Evolutionary conservation across 2,329 filamentous ascomycete genomes (phyloP), one percentile per base, ranked within the genome.

Genomic region (Neonectria neomacrospora): DNA sequence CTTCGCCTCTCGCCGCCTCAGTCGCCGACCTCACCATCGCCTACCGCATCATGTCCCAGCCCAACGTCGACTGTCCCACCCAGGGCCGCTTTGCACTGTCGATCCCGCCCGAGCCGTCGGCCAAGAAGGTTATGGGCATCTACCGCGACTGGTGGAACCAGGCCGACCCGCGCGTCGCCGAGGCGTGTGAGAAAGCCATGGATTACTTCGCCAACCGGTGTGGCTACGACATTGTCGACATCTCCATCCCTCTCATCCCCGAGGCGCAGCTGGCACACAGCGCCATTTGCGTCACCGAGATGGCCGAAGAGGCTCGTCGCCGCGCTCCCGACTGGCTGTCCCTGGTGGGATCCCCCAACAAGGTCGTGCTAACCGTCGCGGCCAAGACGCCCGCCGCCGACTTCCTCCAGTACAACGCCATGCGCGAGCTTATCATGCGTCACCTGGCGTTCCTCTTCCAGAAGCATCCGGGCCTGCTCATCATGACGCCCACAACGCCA

Each of bases 21-120:
- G 91, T 91, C 66, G 83, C 89, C 37, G 94, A 97, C 72, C 86
- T 97, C 6, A 90, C 91, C 65, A 83, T 94, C 55, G 90, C 91
- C n/a, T 97, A 96, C 80, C 89, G 92, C 53, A 76, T 92, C 71
- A 93, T 96, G 85, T 86, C 91, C 2, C 85, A 88, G 55, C 91
- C 93, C 0, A 86, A 97, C 71, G 86, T 90, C 0, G 78, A 83
- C 2, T 85, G 90, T 74, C 80, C 84, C 0, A 78, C 84, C 8
- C 90, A 91, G 18, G 79, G 85, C 8, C 80, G 83, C 14, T 96
- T 96, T 76, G 85, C 86, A 0, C 82, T 88, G 4, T 88, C 87
- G 14, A 67, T 80, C 8, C 79, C 85, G 4, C 80, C 80, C 0
- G 71, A 72, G 6, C 78, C 80, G 1, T 74, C 78, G 0, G 71